These are phyloP conservation scores for Turnera subulata DNA, from an alignment of 345 rosid genomes.

Conservation along the genomic window DNA sequence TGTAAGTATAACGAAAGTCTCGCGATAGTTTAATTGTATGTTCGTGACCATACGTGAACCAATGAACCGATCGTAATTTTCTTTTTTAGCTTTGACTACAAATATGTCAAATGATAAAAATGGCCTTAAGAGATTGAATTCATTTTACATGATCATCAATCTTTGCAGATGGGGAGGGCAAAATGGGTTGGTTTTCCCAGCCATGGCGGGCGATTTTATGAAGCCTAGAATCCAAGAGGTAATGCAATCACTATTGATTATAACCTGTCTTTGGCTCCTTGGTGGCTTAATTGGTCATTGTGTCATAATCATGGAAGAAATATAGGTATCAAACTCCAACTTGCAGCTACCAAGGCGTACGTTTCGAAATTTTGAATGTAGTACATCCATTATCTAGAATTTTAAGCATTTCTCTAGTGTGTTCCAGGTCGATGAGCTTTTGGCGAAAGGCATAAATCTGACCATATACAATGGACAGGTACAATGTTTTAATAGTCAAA, in stretches of 20 bases:
- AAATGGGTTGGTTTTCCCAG: conserved; percentile 12
- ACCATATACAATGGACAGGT: conserved; percentile 43
- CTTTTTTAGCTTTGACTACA: too few relatives aligned
- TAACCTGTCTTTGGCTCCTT: background rate
- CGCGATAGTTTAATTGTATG: background rate
- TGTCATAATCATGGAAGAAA: too few relatives aligned
- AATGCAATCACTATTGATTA: background rate
- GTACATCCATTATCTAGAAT: too few relatives aligned
- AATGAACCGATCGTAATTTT: background rate
- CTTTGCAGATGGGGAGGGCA: conserved; percentile 35
- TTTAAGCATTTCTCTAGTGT: too few relatives aligned
- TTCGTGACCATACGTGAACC: background rate
- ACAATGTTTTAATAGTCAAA: too few relatives aligned
- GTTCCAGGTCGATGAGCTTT: conserved; percentile 36
- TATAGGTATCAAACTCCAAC: too few relatives aligned
- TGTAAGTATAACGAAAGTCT: conserved; percentile 14
- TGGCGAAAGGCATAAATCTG: conserved; percentile 30
- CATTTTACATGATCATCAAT: too few relatives aligned
- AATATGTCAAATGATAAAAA: too few relatives aligned
- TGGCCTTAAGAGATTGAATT: too few relatives aligned
- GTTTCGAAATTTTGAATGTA: too few relatives aligned
- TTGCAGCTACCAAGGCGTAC: too few relatives aligned
- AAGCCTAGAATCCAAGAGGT: conserved; percentile 46
- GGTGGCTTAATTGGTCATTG: too few relatives aligned
- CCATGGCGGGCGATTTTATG: conserved; percentile 38